Conservation (phyloP, 371 early-diverging fungal species). For the Blyttiomyces sp. region DNA sequence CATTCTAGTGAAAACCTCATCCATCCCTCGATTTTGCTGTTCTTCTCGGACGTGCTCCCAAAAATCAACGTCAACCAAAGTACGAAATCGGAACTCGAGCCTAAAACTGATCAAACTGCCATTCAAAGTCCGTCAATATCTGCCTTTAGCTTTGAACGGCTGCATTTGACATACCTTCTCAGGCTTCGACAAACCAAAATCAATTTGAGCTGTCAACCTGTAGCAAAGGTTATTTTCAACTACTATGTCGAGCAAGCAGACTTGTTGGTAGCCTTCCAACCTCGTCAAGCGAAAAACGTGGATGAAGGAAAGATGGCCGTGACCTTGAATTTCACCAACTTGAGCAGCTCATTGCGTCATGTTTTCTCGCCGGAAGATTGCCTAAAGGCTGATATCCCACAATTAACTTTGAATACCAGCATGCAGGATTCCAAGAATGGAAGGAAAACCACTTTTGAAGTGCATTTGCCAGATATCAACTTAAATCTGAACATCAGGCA, state of each 20-base stretch:
- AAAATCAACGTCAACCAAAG: slow-evolving; percentile 54
- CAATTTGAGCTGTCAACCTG: slow-evolving; percentile 73
- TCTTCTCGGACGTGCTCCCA: slow-evolving; percentile 63
- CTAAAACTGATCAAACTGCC: too few relatives aligned
- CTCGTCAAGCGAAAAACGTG: not conserved
- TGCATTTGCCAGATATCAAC: slow-evolving; percentile 55
- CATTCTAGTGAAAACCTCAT: slow-evolving; percentile 73
- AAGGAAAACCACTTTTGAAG: slow-evolving; percentile 48
- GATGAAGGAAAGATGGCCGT: slow-evolving; percentile 32
- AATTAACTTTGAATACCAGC: slow-evolving; percentile 33
- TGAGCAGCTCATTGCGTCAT: slow-evolving; percentile 65
- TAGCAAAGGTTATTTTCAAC: slow-evolving; percentile 71
- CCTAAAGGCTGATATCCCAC: slow-evolving; percentile 58
- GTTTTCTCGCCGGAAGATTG: slow-evolving; percentile 82
- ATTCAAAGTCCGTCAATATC: too few relatives aligned
- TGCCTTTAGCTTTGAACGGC: slow-evolving; percentile 9
- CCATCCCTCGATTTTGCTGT: slow-evolving; percentile 72
- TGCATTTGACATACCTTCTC: slow-evolving; percentile 43
- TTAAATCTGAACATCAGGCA: slow-evolving; percentile 71
- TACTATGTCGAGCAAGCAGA: slow-evolving; percentile 69
- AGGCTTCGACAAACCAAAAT: slow-evolving; percentile 64
- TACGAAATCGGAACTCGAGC: not conserved
- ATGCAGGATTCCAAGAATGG: slow-evolving; percentile 42
- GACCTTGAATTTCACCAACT: slow-evolving; percentile 37
- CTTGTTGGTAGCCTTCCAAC: slow-evolving; percentile 56